phyloP scores from a whole-genome alignment of 768 basidiomycete genomes.

The Daedaleopsis nitida region DNA sequence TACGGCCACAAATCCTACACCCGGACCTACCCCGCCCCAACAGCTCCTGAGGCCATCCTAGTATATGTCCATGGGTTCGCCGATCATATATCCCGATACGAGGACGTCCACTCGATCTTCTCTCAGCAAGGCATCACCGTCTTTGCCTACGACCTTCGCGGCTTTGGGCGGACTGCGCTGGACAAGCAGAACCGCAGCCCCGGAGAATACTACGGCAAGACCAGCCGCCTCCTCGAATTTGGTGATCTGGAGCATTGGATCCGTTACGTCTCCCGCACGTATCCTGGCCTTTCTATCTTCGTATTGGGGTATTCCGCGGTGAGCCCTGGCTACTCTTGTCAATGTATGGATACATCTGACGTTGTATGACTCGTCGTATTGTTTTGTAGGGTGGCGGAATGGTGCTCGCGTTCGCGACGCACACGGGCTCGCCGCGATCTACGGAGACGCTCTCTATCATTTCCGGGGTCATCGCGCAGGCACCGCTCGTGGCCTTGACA shows the following conservation, averaged over 20 bases:
- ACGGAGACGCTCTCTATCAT: constrained; percentile 41
- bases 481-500: constrained; percentile 64
- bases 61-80: constrained; percentile 76
- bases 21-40: constrained; percentile 52
- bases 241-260: constrained; percentile 69
- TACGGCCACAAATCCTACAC: constrained; percentile 63
- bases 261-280: constrained; percentile 43
- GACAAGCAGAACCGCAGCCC: constrained; percentile 57
- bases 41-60: constrained; percentile 48
- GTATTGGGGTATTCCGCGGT: constrained; percentile 80
- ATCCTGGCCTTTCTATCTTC: constrained; percentile 54
- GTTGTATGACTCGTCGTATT: no score
- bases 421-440: constrained; percentile 33
- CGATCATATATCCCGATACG: constrained; percentile 70
- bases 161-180: constrained; percentile 70
- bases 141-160: constrained; percentile 75
- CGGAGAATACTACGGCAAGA: constrained; percentile 59
- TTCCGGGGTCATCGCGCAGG: constrained; percentile 63
- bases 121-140: constrained; percentile 57
- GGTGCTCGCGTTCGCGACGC: constrained; percentile 57
- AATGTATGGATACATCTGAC: no score
- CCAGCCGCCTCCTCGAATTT: constrained; percentile 58
- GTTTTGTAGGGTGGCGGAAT: constrained; percentile 61
- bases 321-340: constrained; percentile 12
- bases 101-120: constrained; percentile 57